These are phyloP conservation scores for Trifolium fragiferum DNA, from an alignment of 306 rosid species.

Conservation along the genomic window DNA sequence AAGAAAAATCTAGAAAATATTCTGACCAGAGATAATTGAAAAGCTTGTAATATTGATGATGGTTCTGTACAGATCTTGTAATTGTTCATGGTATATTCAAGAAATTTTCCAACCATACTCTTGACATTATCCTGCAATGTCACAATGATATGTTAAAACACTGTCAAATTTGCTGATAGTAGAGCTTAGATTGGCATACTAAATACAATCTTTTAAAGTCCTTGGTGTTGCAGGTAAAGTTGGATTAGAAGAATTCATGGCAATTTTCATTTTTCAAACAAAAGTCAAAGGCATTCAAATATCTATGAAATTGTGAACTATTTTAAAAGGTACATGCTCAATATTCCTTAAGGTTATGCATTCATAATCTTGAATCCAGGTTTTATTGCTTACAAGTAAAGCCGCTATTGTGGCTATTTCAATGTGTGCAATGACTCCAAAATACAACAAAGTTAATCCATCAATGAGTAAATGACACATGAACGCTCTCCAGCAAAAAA, in stretches of 20 bases:
- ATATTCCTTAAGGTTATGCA: conserved; percentile 17
- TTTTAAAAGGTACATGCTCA: conserved; percentile 11
- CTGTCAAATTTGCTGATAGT: conserved; percentile 11
- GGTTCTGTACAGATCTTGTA: conserved; percentile 62
- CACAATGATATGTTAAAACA: conserved; percentile 40
- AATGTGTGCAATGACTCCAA: conserved; percentile 5
- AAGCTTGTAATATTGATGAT: conserved; percentile 70
- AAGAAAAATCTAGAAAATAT: conserved; percentile 35
- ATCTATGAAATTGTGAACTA: conserved; percentile 3
- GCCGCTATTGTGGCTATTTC: not conserved
- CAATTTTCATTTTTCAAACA: conserved; percentile 23
- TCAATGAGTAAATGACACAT: conserved; percentile 23
- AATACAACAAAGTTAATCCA: conserved; percentile 12
- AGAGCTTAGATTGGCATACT: conserved; percentile 3
- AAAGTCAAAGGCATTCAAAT: conserved; percentile 17
- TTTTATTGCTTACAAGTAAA: conserved; percentile 15
- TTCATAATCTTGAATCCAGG: conserved; percentile 9
- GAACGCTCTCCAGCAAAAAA: conserved; percentile 17
- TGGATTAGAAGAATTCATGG: conserved; percentile 10
- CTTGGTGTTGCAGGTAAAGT: conserved; percentile 1
- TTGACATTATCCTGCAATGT: conserved; percentile 67
- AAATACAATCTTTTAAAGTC: conserved; percentile 18
- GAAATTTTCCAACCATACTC: conserved; percentile 61
- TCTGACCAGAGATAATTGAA: conserved; percentile 91
- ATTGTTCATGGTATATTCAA: conserved; percentile 70